Evolutionary conservation across 768 basidiomycete species (phyloP).

Genomic region (Lentinula edodes): DNA sequence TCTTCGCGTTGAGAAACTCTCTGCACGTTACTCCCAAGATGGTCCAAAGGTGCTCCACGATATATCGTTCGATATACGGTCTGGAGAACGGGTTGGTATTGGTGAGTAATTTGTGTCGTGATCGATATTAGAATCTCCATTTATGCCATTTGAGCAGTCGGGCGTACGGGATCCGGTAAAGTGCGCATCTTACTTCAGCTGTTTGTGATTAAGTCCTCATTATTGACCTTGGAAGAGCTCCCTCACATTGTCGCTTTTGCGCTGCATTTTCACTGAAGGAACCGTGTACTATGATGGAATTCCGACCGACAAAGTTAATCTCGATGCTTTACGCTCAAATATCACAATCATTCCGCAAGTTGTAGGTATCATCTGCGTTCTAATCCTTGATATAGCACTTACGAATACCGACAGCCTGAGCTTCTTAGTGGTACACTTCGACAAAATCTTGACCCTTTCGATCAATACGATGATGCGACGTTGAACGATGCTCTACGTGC

Average conservation of each 20-base stretch:
- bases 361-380: slow-evolving; percentile 18
- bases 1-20: slow-evolving; percentile 43
- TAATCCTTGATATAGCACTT: not conserved
- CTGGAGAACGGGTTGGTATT: slow-evolving; percentile 56
- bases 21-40: slow-evolving; percentile 43
- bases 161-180: slow-evolving; percentile 43
- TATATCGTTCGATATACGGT: slow-evolving; percentile 44
- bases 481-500: slow-evolving; percentile 30
- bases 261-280: slow-evolving; percentile 54
- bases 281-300: slow-evolving; percentile 52
- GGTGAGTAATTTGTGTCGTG: slow-evolving; percentile 14
- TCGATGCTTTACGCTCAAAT: slow-evolving; percentile 49
- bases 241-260: slow-evolving; percentile 48
- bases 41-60: slow-evolving; percentile 49
- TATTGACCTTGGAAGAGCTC: slow-evolving; percentile 35
- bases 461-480: slow-evolving; percentile 36
- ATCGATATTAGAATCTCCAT: not conserved
- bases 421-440: slow-evolving; percentile 37
- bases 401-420: slow-evolving; percentile 18
- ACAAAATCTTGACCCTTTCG: slow-evolving; percentile 43
- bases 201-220: not conserved
- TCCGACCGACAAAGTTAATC: slow-evolving; percentile 41
- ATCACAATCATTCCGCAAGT: slow-evolving; percentile 58
- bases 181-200: slow-evolving; percentile 13
- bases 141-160: slow-evolving; percentile 21